A percentile compares a stretch with the other conserved stretches of the same genome.
phyloP scores from a whole-genome alignment of 2,329 filamentous ascomycete genomes.

The Verticillium nonalfalfae region DNA sequence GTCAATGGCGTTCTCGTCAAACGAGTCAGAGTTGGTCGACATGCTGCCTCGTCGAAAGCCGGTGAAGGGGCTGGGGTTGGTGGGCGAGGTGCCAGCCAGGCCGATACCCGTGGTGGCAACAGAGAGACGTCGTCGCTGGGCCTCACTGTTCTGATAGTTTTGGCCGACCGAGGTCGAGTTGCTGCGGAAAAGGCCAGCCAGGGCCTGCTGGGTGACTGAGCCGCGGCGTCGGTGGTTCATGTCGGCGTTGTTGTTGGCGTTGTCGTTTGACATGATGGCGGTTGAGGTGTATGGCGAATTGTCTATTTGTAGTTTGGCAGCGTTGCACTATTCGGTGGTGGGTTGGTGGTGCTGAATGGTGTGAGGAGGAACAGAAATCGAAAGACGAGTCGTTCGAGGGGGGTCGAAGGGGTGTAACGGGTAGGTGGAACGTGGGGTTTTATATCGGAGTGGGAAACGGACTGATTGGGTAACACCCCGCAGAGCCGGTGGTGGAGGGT shows the following conservation, averaged over 20 bases:
- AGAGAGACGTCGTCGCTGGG: constrained; percentile 63
- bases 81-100: constrained; percentile 65
- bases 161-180: constrained; percentile 41
- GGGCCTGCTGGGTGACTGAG: constrained; percentile 50
- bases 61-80: constrained; percentile 57
- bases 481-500: neutral
- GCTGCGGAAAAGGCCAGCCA: constrained; percentile 54
- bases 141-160: constrained; percentile 39
- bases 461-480: constrained; percentile 5
- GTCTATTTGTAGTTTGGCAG: neutral
- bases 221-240: constrained; percentile 38
- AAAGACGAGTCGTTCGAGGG: constrained; percentile 10
- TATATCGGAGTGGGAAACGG: constrained; percentile 9
- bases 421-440: constrained; percentile 4
- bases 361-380: constrained; percentile 11
- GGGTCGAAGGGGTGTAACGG: constrained; percentile 4
- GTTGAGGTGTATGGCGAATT: neutral
- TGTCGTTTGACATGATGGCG: constrained; percentile 11
- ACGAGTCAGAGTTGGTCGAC: constrained; percentile 56
- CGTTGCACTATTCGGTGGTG: neutral
- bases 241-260: constrained; percentile 8
- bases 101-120: constrained; percentile 69
- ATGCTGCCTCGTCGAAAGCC: constrained; percentile 58
- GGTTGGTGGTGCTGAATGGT: constrained; percentile 4
- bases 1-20: constrained; percentile 68